These are phyloP conservation scores for Pseudogymnoascus sp. DNA, from an alignment of 2,329 filamentous ascomycete species.

Conservation along the genomic window DNA sequence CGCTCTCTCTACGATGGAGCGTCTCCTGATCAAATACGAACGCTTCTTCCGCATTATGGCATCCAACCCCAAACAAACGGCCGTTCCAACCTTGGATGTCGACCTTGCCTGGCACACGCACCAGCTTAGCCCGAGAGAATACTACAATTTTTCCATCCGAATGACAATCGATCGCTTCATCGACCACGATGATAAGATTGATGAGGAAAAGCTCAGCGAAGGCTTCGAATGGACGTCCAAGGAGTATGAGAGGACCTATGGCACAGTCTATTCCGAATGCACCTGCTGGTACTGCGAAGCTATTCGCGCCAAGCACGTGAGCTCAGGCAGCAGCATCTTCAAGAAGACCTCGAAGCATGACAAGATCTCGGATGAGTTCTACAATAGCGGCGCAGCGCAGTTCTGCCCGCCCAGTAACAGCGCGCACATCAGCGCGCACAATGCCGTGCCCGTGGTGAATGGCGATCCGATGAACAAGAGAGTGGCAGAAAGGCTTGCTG, in stretches of 20 bases:
- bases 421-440: constrained; percentile 70
- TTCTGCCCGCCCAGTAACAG: constrained; percentile 51
- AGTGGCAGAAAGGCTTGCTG: constrained; percentile 24
- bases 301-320: constrained; percentile 52
- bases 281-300: constrained; percentile 81
- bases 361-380: constrained; percentile 41
- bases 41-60: constrained; percentile 59
- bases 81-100: constrained; percentile 67
- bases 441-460: constrained; percentile 45
- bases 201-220: constrained; percentile 56
- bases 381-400: constrained; percentile 43
- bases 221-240: constrained; percentile 69
- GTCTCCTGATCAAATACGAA: constrained; percentile 58
- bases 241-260: constrained; percentile 58
- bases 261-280: constrained; percentile 67
- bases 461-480: constrained; percentile 21
- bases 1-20: constrained; percentile 54
- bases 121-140: constrained; percentile 59
- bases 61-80: constrained; percentile 39
- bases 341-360: constrained; percentile 39
- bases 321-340: constrained; percentile 40
- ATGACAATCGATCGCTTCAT: constrained; percentile 51
- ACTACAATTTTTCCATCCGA: constrained; percentile 52
- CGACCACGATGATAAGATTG: constrained; percentile 80
- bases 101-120: constrained; percentile 79